A percentile compares a stretch with the other conserved stretches of the same genome.
phyloP scores from a whole-genome alignment of 2,329 filamentous ascomycete genomes.

The Lecanoromycetidae sp. region DNA sequence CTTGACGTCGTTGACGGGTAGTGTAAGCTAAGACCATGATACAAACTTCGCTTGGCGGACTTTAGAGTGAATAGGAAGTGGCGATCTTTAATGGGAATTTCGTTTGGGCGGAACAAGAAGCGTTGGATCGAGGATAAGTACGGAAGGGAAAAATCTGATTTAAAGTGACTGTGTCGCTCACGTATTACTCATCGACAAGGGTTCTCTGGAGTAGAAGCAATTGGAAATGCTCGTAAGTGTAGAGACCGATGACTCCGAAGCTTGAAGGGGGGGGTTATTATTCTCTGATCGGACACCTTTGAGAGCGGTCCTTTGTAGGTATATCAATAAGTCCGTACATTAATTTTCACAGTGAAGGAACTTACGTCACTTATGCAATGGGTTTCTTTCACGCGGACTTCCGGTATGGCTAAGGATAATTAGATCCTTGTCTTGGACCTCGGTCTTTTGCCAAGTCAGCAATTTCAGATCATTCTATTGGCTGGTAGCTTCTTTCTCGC shows the following conservation, averaged over 20 bases:
- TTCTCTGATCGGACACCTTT: background rate
- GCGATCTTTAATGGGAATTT: conserved; percentile 7
- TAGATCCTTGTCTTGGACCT: background rate
- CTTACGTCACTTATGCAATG: conserved; percentile 3
- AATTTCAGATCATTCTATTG: background rate
- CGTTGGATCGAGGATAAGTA: conserved; percentile 3
- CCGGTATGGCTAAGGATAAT: too few species aligned
- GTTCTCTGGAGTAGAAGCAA: background rate
- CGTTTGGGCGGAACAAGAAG: background rate
- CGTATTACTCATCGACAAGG: conserved; percentile 12
- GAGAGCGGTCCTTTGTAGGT: background rate
- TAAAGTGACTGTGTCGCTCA: conserved; percentile 1
- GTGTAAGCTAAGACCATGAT: conserved; percentile 14
- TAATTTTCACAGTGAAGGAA: background rate
- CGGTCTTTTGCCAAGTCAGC: too few species aligned
- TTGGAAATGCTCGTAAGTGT: background rate
- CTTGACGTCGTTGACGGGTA: conserved; percentile 12
- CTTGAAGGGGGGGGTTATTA: background rate
- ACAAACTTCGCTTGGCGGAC: conserved; percentile 4
- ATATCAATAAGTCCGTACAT: background rate
- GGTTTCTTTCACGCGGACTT: background rate
- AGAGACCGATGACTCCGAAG: background rate
- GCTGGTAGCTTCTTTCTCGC: background rate
- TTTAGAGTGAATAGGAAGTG: background rate
- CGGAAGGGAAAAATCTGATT: background rate